Base-by-base conservation (phyloP, 495 filamentous ascomycete species). In the Pyronema omphalodes region DNA sequence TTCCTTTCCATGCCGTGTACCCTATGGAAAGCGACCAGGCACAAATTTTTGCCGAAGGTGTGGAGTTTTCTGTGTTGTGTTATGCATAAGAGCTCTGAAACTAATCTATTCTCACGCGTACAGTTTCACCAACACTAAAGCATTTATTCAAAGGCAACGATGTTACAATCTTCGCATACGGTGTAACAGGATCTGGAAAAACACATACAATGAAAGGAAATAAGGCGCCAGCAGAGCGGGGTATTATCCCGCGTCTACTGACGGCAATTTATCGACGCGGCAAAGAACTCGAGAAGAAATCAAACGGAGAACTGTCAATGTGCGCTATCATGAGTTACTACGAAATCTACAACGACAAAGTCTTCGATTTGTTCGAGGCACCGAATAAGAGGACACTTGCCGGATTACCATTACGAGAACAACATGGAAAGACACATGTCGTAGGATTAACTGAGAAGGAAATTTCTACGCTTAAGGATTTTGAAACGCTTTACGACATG, bases 191-290 rank as follows among this genome's bases (percentile, higher is more conserved):
- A 18, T 94, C 87, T 0, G 91, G 91, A 18, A 98, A 98, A 69
- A 98, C 91, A 49, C 86, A 95, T 70, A 98, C 91, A 1, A 98
- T 98, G 91, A 80, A 91, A 55, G 91, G 91, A 53, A 88, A 89
- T 51, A 83, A 94, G 68, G 80, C 81, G 60, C 72, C 94, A 44
- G 80, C 84, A 6, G 91, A 98, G 18, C 75, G 91, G 62, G 91
- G 91, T 50, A 80, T 93, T 6, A 98, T 98, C 55, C 91, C 91
- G 4, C 70, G 91, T 52, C 71, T 98, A 40, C 73, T 98, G 7
- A 93, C 86, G 60, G 79, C 76, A 58, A 84, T 96, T 52, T 96
- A 91, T 61, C 76, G 89, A 53, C 72, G 83, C 37, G 81, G 81
- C 40, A 81, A 84, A 61, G 95, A 94, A 71, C 80, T 94, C 5